Evolutionary conservation across 371 early-diverging fungal genomes (phyloP).

Genomic region (Mucor mucedo): DNA sequence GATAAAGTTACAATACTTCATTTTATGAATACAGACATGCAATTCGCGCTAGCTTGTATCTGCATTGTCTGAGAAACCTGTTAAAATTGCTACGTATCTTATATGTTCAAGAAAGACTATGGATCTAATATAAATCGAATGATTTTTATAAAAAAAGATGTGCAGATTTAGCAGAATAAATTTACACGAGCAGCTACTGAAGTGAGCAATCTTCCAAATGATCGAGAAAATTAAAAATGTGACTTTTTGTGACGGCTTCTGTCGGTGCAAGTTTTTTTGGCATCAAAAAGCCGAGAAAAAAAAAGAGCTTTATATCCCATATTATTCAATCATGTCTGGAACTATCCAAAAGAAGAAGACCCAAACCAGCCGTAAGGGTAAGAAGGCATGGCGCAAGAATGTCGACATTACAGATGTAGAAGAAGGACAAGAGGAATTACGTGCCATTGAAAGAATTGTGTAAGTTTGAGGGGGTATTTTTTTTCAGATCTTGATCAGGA

Average conservation of each 20-base stretch:
- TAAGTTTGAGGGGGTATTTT: constrained; percentile 33
- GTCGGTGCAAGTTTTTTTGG: neutral
- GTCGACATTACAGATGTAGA: constrained; percentile 86
- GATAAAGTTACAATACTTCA: no score
- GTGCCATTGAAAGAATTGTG: constrained; percentile 78
- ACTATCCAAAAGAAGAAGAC: constrained; percentile 26
- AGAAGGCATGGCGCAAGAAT: constrained; percentile 93
- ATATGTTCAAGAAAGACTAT: no score
- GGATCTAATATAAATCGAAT: no score
- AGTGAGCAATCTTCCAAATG: no score
- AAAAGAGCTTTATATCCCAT: neutral
- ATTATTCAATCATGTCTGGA: constrained; percentile 10
- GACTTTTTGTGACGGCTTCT: neutral
- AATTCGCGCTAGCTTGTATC: no score
- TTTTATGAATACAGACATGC: no score
- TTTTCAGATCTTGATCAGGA: constrained; percentile 6
- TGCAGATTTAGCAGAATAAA: no score
- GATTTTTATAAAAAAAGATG: no score
- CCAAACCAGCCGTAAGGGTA: constrained; percentile 81
- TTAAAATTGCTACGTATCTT: no score
- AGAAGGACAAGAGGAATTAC: constrained; percentile 72
- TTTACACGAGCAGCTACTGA: no score
- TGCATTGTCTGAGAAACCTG: no score
- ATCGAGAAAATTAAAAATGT: no score
- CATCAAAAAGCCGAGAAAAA: neutral